Evolutionary conservation across 225 moss, liverwort and hornwort genomes (phyloP).

Genomic region (Straminergon stramineum): DNA sequence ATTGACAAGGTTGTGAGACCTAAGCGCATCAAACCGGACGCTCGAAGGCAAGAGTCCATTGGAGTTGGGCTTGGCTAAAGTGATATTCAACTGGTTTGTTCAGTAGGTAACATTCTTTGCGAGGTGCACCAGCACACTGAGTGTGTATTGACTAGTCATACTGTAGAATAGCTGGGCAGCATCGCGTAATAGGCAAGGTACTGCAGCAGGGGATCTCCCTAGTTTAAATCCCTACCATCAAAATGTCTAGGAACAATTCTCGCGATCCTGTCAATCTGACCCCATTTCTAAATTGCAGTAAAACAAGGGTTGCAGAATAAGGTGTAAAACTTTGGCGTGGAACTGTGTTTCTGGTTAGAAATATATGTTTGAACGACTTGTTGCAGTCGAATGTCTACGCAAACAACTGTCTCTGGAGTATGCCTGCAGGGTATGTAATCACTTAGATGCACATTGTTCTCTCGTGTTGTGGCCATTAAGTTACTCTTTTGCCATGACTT

Average conservation of each 20-base stretch:
- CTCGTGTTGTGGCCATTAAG: background rate
- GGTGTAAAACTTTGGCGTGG: background rate
- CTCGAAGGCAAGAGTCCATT: conserved; percentile 38
- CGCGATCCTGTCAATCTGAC: background rate
- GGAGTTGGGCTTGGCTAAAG: conserved; percentile 40
- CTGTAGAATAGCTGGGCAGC: conserved; percentile 24
- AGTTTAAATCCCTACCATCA: background rate
- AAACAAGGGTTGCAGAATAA: conserved; percentile 5
- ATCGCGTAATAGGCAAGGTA: conserved; percentile 4
- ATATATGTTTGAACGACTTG: background rate
- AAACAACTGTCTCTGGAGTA: background rate
- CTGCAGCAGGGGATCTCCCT: background rate
- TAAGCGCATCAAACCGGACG: conserved; percentile 40
- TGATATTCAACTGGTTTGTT: background rate
- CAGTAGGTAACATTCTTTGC: conserved; percentile 13
- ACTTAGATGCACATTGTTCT: background rate
- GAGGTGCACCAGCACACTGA: background rate
- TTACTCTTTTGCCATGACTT: background rate
- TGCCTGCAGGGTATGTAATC: background rate
- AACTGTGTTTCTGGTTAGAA: background rate
- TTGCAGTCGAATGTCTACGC: background rate
- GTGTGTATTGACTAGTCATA: conserved; percentile 1
- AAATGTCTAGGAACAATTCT: background rate
- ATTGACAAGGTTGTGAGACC: conserved; percentile 94
- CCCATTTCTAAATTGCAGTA: conserved; percentile 7